Evolutionary conservation across 257 asterid genomes (phyloP), one percentile per base, ranked within the genome.

Genomic region (Datura wrightii): DNA sequence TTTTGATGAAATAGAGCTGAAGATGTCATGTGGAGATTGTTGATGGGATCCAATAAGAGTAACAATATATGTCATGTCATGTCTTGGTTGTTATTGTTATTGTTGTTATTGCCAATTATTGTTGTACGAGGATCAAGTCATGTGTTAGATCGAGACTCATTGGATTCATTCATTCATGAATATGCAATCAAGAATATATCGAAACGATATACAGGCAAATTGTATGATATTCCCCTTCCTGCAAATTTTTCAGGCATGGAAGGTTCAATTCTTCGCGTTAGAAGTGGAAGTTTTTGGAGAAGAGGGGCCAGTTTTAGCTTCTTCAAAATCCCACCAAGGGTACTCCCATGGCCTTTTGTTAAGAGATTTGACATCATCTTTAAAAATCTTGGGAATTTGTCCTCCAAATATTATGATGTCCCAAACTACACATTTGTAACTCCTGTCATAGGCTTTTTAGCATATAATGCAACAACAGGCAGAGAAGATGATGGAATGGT

Each of bases 361-460:
- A 89, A 67, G 76, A 94, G 97, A 88, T 88, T 96, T 63, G 89
- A 90, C 70, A 42, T 96, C 14, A 87, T 96, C 41, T 92, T 85
- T 79, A 93, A 90, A 69, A 89, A 93, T 72, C 91, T 96, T 4
- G 97, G 98, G 13, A 93, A 93, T 80, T 88, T 90, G 91, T 93
- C 98, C 9, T 83, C 91, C 0, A 79, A 46, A 52, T 94, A 94
- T 50, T 96, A 92, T 87, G 89, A 80, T 52, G 93, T 93, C 71
- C 90, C 94, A 2, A 87, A 88, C 69, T 79, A 92, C 87, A 89
- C 91, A 1, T 53, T 93, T 4, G 87, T 93, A 6, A 85, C 95
- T 19, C 98, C 99, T 18, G 98, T 96, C 10, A 16, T 94, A 54
- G 99, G 98, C 37, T 39, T 94, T 1, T 36, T 90, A 9, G 92